phyloP scores from a whole-genome alignment of 2,329 filamentous ascomycete genomes.

The Blastomyces emzantsi region DNA sequence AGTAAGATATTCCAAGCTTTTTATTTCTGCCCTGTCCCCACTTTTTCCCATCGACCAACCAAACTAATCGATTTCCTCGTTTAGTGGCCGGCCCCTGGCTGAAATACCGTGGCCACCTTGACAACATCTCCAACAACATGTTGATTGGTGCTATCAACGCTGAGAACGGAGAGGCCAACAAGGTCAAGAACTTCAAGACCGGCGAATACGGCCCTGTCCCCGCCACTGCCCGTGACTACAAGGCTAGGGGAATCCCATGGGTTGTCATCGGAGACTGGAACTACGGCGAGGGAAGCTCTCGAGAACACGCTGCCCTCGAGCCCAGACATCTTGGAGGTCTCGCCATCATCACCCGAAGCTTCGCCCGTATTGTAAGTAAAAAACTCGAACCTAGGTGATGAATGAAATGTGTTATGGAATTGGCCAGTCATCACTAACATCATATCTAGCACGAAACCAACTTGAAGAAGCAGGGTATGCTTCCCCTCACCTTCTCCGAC shows the following conservation, averaged over 20 bases:
- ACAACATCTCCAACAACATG: conserved; percentile 99
- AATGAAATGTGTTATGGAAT: not conserved
- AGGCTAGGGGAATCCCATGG: conserved; percentile 93
- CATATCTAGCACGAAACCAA: conserved; percentile 78
- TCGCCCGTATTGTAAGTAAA: conserved; percentile 73
- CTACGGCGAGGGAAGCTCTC: conserved; percentile 95
- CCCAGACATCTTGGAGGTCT: conserved; percentile 94
- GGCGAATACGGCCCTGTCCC: conserved; percentile 82
- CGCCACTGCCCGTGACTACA: conserved; percentile 94
- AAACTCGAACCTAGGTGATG: not conserved
- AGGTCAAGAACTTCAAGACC: conserved; percentile 82
- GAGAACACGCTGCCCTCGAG: conserved; percentile 97
- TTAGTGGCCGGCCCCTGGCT: conserved; percentile 83
- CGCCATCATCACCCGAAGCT: conserved; percentile 90
- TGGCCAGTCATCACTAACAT: conserved; percentile 15
- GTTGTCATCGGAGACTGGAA: conserved; percentile 99
- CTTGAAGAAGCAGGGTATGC: conserved; percentile 99
- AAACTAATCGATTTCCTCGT: conserved; percentile 18
- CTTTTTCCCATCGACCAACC: not conserved
- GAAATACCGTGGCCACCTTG: conserved; percentile 96
- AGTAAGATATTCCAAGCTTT: conserved; percentile 32
- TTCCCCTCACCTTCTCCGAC: conserved; percentile 89
- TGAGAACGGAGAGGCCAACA: conserved; percentile 95
- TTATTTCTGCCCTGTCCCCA: not conserved
- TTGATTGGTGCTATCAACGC: conserved; percentile 94